Evolutionary conservation across 306 rosid genomes (phyloP), one percentile per base, ranked within the genome.

Genomic region (Cucumis melo): DNA sequence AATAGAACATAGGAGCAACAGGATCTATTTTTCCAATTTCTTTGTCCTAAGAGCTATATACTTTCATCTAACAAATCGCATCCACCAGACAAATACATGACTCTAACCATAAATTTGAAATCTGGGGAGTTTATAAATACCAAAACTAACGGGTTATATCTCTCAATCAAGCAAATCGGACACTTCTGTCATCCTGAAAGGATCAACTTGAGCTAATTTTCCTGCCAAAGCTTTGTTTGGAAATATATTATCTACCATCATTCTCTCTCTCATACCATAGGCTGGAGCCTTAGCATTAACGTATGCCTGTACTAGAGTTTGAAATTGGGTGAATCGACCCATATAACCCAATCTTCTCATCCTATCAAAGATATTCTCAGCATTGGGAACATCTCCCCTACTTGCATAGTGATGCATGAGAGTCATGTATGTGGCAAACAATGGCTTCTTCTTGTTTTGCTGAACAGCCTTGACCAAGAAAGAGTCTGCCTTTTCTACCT

Each of bases 401-500:
- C 61, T 83, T 32, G 97, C 80, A 80, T 92, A 92, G 48, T 89
- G 83, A 57, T 84, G 87, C 88, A 92, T 76, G 58, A 94, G 64
- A 57, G 75, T 23, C 50, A 89, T 38, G 77, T 77, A 92, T 41
- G 93, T 77, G 72, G 61, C 68, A 56, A 83, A 84, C 81, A 84
- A 0, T 78, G 98, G 91, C 83, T 77, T 90, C 82, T 61, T 53
- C 64, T 16, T 80, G 82, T 17, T 85, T 86, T 84, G 84, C 56
- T 79, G 84, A 50, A 80, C 8, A 21, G 90, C 94, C 88, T 79
- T 94, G 58, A 68, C 86, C 81, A 94, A 87, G 78, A 91, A n/a
- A 44, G 89, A 83, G 38, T 87, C 95, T 1, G 97, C 97, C 84
- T 88, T 90, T 80, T 87, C 99, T 73, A 91, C 88, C 85, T 92